phyloP scores from a whole-genome alignment of 768 basidiomycete species.

The Zangia roseola region DNA sequence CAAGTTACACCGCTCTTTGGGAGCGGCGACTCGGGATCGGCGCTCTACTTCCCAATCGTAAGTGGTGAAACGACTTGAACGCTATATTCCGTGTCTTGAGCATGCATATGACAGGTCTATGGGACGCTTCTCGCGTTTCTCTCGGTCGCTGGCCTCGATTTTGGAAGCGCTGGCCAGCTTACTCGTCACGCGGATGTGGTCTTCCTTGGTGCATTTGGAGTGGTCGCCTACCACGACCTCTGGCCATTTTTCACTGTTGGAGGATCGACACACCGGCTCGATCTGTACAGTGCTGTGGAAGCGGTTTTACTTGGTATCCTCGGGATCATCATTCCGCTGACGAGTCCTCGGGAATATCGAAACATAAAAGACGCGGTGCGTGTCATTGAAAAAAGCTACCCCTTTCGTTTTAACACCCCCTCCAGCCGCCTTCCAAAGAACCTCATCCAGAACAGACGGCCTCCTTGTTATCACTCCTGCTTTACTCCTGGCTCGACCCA shows the following conservation, averaged over 20 bases:
- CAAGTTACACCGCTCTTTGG: neutral
- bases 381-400: neutral
- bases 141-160: neutral
- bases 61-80: neutral
- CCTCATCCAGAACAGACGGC: conserved; percentile 41
- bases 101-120: conserved; percentile 1
- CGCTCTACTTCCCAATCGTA: conserved; percentile 1
- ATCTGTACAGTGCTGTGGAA: neutral
- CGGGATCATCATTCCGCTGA: conserved; percentile 7
- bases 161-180: neutral
- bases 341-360: conserved; percentile 1
- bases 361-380: conserved; percentile 1
- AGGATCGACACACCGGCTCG: neutral
- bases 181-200: conserved; percentile 16
- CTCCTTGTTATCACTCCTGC: conserved; percentile 33
- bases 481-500: conserved; percentile 54
- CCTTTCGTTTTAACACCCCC: conserved; percentile 7
- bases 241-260: conserved; percentile 9
- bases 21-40: too few species aligned
- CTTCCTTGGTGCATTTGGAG: conserved; percentile 2
- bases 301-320: conserved; percentile 1
- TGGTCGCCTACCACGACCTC: conserved; percentile 1
- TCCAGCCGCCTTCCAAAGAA: neutral
- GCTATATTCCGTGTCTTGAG: neutral
- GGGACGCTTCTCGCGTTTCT: conserved; percentile 5